A percentile compares a stretch with the other conserved stretches of the same genome.
Conservation (phyloP, 2,329 filamentous ascomycete species). For the Zasmidium citrigriseum region DNA sequence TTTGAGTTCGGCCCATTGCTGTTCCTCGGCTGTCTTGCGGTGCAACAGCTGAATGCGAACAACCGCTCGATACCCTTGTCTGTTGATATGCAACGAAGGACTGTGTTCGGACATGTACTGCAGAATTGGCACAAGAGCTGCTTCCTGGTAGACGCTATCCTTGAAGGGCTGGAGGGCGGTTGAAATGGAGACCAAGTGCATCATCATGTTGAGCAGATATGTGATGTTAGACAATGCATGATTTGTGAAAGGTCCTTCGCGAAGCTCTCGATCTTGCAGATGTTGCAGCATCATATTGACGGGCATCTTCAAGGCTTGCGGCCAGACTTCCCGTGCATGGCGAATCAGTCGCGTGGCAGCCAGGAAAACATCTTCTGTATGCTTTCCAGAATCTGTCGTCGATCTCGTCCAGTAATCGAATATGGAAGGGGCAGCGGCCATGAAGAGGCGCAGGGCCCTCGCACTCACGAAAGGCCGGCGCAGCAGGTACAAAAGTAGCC, state of each 20-base stretch:
- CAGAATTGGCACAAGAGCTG: conserved; percentile 59
- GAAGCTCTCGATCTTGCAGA: conserved; percentile 6
- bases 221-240: conserved; percentile 7
- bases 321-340: conserved; percentile 53
- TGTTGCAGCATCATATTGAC: conserved; percentile 22
- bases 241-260: neutral
- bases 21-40: conserved; percentile 57
- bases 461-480: conserved; percentile 44
- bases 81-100: conserved; percentile 58
- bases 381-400: conserved; percentile 1
- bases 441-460: conserved; percentile 44
- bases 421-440: conserved; percentile 24
- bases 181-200: conserved; percentile 37
- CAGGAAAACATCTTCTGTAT: conserved; percentile 31
- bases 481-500: conserved; percentile 51
- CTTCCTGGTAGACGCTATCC: conserved; percentile 52
- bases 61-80: conserved; percentile 59
- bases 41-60: conserved; percentile 59
- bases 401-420: conserved; percentile 3
- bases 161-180: conserved; percentile 52
- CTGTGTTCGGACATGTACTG: conserved; percentile 57
- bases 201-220: conserved; percentile 29
- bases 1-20: conserved; percentile 60
- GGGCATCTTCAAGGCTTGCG: conserved; percentile 40
- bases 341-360: conserved; percentile 51